Base-by-base conservation (phyloP, 2,329 filamentous ascomycete genomes). In the Orbilia oligospora region DNA sequence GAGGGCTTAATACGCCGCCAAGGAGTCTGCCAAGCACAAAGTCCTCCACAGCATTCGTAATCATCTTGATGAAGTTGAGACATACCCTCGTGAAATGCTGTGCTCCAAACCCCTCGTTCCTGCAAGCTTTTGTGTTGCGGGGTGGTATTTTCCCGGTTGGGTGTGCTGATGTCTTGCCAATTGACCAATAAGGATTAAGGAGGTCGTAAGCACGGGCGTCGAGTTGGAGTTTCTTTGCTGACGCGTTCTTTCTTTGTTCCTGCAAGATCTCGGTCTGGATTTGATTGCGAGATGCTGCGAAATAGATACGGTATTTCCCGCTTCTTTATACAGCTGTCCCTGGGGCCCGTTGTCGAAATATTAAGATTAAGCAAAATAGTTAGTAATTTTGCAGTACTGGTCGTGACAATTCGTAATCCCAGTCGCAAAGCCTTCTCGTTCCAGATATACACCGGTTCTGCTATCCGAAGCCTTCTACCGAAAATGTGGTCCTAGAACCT, bases 11-110 rank as follows among this genome's bases (percentile, higher is more conserved):
- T 58, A 58, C 33, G 14, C n/a, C 56, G 72, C 72, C 72, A 77
- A 77, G 72, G 41, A 8, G 0, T 2, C 5, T 20, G 71, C 71
- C 71, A 76, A 76, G 71, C 20, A 46, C 48, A n/a, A 56, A 38
- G 10, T 22, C n/a, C 44, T 36, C 72, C 56, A 69, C 44, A 61
- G 49, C 14, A 66, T 61, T 66, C 66, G 66, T 77, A 66, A 71
- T 51, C 58, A 55, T 36, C 24, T 48, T 44, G 48, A 67, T 66
- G 72, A 77, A 77, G 58, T 41, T 77, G 72, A 71, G 66, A 71
- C 72, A 46, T 75, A 63, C 71, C 56, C 71, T 51, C 70, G 51
- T 27, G 70, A 68, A 67, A 75, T 48, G 10, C 20, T 24, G 3
- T 38, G 12, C 33, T 14, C n/a, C 14, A 61, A 68, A 69, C 38